A percentile compares a stretch with the other conserved stretches of the same genome.
Evolutionary conservation across 306 rosid species (phyloP).

Genomic region (Vigna reflexopilosa): DNA sequence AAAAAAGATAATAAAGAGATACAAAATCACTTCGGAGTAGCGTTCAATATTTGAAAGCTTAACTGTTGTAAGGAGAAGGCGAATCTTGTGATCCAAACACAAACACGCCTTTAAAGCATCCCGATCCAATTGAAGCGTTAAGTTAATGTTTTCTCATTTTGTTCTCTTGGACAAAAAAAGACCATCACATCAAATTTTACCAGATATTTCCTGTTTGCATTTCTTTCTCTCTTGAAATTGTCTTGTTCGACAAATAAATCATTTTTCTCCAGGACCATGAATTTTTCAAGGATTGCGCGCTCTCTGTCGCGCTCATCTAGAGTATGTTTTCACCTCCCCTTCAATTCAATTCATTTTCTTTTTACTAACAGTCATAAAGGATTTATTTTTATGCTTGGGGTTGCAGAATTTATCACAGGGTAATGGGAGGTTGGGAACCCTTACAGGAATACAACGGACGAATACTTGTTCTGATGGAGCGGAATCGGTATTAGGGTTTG

Average conservation of each 20-base stretch:
- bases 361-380: background rate
- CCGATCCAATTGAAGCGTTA: too few species aligned
- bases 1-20: too few species aligned
- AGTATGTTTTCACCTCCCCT: slow-evolving; percentile 49
- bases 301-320: slow-evolving; percentile 71
- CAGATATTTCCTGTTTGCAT: too few species aligned
- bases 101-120: slow-evolving; percentile 21
- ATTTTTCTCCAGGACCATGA: slow-evolving; percentile 54
- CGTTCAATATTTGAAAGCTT: slow-evolving; percentile 21
- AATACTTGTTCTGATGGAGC: slow-evolving; percentile 53
- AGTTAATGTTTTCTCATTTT: background rate
- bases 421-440: slow-evolving; percentile 55
- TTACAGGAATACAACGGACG: slow-evolving; percentile 44
- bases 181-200: background rate
- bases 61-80: background rate
- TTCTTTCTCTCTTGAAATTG: background rate
- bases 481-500: slow-evolving; percentile 66
- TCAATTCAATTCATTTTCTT: background rate
- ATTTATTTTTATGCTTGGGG: slow-evolving; percentile 36
- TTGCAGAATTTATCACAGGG: slow-evolving; percentile 60
- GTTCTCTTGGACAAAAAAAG: background rate
- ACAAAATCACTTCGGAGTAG: too few species aligned
- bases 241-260: background rate
- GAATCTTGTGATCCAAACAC: slow-evolving; percentile 24
- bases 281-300: slow-evolving; percentile 66